Base-by-base conservation (phyloP, 225 moss, liverwort and hornwort species). In the Straminergon stramineum region DNA sequence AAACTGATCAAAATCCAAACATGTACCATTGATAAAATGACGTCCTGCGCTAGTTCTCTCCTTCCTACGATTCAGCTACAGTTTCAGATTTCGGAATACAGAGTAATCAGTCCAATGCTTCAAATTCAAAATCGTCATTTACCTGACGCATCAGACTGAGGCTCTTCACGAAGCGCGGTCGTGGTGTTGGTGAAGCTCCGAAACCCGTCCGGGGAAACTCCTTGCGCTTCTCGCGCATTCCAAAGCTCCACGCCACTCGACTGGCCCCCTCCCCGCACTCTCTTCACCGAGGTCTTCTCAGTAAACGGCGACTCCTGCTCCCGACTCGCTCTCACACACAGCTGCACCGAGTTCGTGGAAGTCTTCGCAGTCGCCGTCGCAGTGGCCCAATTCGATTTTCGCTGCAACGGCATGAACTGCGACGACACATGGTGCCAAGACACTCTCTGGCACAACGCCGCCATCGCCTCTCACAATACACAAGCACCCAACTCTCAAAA, bases 251-350 rank as follows among this genome's bases (percentile, higher is more conserved):
- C 87, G 11, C 92, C 91, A 78, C 84, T 84, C 48, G 48, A 22
- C 58, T 88, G 87, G 15, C 93, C 93, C 61, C 94, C 95, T 27
- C 95, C 95, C 6, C 86, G 90, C 79, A 88, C 90, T 75, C 87
- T 81, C 86, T 91, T 95, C 90, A 92, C 90, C 61, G 95, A 93
- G 28, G 39, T 17, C 91, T 92, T 93, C 87, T 95, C 95, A 51
- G 95, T 95, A 52, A 95, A 95, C 10, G 95, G 95, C 70, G 95
- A 95, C 28, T 91, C 89, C 68, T 82, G 91, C 75, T 88, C 91
- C 52, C 75, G 67, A n/a, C 80, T 90, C 32, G 89, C 90, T 20
- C 91, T 89, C 75, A 87, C 85, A 19, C 83, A 43, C 73, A 75
- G 74, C 39, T 79, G 83, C 92, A 74, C 85, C 34, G 65, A 39